Base-by-base conservation (phyloP, 495 filamentous ascomycete genomes). In the Penicillium maclennaniae region DNA sequence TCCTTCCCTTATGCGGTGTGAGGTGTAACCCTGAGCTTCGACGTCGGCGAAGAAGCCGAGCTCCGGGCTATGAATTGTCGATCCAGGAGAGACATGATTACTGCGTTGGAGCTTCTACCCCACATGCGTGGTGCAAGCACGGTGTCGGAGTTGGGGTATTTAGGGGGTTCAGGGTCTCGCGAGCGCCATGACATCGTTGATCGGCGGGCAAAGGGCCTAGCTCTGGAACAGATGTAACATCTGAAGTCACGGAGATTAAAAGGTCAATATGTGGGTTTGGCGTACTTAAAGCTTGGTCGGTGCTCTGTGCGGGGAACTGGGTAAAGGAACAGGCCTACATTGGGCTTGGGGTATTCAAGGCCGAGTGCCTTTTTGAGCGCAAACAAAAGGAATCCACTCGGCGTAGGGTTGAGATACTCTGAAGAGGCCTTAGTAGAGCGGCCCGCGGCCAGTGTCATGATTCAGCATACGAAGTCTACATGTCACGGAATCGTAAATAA, bases 161-260 rank as follows among this genome's bases (percentile, higher is more conserved):
- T n/a, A n/a, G 4, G 31, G 31, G 8, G 31, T 12, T 4, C 14
- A 14, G 31, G 31, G 10, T 34, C 10, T 34, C 14, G 10, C 10
- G 37, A n/a, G 31, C 43, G 37, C 42, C 1, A 47, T 47, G 49
- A 45, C 41, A 56, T 53, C 44, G 34, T 45, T 40, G 58, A 60
- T 56, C 53, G 45, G 49, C 58, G 40, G 14, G 31, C 9, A 12
- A 34, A 14, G 10, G 31, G 9, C 31, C 31, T 34, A 34, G 3
- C 9, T 14, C 31, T 34, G 31, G 20, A 21, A 41, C 21, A 39
- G 31, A 53, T 56, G 53, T 56, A 49, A 56, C 53, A 49, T 19
- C 40, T 14, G 47, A 46, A 25, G 38, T 34, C 17, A 48, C 28
- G 17, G 20, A 37, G 17, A 42, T 44, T 45, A 39, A 25, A 28